Base-by-base conservation (phyloP, 2,329 filamentous ascomycete species). In the Claviceps spartinae region DNA sequence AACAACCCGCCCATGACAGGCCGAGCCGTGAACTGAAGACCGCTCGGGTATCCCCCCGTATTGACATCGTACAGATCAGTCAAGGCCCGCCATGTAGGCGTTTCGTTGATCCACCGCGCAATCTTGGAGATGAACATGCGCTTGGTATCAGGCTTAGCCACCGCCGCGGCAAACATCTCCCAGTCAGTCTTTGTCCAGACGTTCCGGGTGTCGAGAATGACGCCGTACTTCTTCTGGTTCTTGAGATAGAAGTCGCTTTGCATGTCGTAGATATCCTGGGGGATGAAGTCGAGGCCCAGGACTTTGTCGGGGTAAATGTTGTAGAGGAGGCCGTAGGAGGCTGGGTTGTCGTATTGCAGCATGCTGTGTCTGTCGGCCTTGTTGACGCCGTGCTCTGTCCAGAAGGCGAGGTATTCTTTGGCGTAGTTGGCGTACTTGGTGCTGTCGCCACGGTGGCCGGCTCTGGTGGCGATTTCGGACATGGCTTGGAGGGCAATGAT, bases 171-270 rank as follows among this genome's bases (percentile, higher is more conserved):
- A 69, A 89, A 90, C 64, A 93, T 81, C 63, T 90, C 82, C 88
- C 88, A 95, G 70, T 95, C 88, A 0, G 80, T 81, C 70, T 95
- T 95, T 56, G 87, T 86, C 70, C 88, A 91, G 1, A 83, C 71
- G 68, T 93, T 86, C 48, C 88, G 81, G 46, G 79, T 84, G 69
- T 95, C 88, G 9, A 95, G 80, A 0, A 88, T 84, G 0, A 94
- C 75, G n/a, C 87, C 88, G 66, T 87, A 93, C 61, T 81, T 78
- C 55, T 85, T 80, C 49, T 82, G 79, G 3, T 86, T 79, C 9
- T 77, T 77, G 44, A 76, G 73, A 71, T 95, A 95, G 76, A 87
- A 94, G 52, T 75, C 68, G 34, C 80, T 86, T 66, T 95, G 88
- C 63, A 83, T 82, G 55, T 81, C 78, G 72, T 93, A 95, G 61